These are phyloP conservation scores for Pinus tabuliformis DNA, from an alignment of 75 land plant species.

Conservation along the genomic window DNA sequence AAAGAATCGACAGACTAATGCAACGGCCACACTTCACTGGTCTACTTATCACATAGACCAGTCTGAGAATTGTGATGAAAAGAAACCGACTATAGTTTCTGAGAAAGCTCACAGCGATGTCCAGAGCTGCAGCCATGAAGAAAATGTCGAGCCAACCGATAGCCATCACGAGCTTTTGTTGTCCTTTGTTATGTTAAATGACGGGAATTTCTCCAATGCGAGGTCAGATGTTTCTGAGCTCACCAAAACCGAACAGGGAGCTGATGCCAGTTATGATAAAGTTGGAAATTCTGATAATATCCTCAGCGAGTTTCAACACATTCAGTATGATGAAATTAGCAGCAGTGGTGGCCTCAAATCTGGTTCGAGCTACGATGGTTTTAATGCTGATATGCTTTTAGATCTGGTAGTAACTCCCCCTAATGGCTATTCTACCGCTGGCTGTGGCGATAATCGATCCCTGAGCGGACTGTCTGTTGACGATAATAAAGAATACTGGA, in stretches of 20 bases:
- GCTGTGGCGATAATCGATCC: background rate
- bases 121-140: background rate
- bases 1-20: background rate
- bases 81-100: background rate
- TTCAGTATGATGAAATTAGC: background rate
- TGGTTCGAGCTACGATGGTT: background rate
- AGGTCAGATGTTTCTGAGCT: constrained; percentile 1
- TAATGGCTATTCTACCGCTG: background rate
- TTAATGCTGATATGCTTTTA: background rate
- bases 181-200: background rate
- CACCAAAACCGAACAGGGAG: background rate
- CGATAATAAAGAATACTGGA: constrained; percentile 2
- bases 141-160: background rate
- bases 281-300: background rate
- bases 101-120: background rate
- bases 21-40: background rate
- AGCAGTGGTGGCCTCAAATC: background rate
- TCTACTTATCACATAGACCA: too few species aligned
- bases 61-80: background rate
- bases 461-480: background rate
- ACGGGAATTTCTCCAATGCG: background rate
- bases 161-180: background rate
- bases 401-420: background rate
- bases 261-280: background rate
- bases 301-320: background rate